Base-by-base conservation (phyloP, 352 stramenopile genomes). In the Pythium biforme region DNA sequence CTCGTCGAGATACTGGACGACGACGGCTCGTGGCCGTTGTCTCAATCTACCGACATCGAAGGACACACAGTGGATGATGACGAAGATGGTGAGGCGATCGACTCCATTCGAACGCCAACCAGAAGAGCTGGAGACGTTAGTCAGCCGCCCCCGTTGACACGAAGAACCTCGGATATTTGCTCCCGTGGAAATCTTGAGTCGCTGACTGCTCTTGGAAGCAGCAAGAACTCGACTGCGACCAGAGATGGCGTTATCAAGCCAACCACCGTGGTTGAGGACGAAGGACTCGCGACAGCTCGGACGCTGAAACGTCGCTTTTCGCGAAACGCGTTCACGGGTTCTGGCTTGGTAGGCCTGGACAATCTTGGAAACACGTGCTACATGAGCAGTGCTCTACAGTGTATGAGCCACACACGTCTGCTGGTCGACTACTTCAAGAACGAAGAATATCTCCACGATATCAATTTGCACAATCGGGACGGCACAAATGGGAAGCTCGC, bases 301-400 rank as follows among this genome's bases (percentile, higher is more conserved):
- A 77, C 77, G 10, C 55, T 92, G 9, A 83, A 77, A 55, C 86
- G 83, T 40, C 69, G 83, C 0, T 92, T 92, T 55, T 89, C 77
- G 4, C 83, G 88, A 19, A 81, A 90, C 48, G 81, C 83, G 0
- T 93, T 94, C 56, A 87, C 76, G 54, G 84, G 84, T 1, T 66
- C 86, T 45, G 86, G 86, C 1, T 69, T 97, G 14, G 89, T 98
- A 4, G 96, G 96, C 4, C 74, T 98, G 3, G 81, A 94, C 59
- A 99, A 99, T 64, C 71, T 99, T 23, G 96, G 97, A 23, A 99
- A 99, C 66, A 99, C 97, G 22, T 99, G 97, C 69, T 99, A 99
- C 68, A 97, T 99, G 81, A 99, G 98, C 67, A 98, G 89, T 45
- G 96, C 95, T 6, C 69, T 99, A 1, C 97, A 99, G 77, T 99